Conservation (phyloP, 2,329 filamentous ascomycete species). For the Cordyceps javanica region DNA sequence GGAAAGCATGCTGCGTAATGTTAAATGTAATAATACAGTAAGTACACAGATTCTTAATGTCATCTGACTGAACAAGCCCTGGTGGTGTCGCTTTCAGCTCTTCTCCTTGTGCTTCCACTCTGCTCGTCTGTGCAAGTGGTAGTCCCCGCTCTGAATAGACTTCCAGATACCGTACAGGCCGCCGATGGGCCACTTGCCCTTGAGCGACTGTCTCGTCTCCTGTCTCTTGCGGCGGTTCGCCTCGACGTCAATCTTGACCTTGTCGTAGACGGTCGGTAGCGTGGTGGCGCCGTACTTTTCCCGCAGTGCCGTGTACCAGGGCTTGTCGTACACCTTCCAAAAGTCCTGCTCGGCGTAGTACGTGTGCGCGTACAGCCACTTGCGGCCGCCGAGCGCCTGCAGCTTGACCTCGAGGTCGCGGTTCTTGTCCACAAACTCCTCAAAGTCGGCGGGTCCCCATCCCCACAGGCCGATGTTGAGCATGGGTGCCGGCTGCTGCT, state of each 20-base stretch:
- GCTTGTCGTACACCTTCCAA: constrained; percentile 54
- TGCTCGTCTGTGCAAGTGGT: constrained; percentile 45
- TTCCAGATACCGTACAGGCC: constrained; percentile 55
- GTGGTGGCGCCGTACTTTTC: constrained; percentile 55
- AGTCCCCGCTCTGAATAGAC: constrained; percentile 52
- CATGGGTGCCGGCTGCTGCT: constrained; percentile 30
- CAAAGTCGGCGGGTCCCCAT: constrained; percentile 53
- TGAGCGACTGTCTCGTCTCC: constrained; percentile 36
- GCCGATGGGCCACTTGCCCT: constrained; percentile 47
- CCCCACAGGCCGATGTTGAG: constrained; percentile 75
- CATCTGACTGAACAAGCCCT: background rate
- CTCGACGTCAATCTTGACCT: constrained; percentile 53
- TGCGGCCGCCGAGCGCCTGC: constrained; percentile 64
- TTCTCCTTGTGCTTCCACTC: constrained; percentile 46
- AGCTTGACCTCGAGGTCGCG: constrained; percentile 65
- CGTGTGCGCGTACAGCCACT: constrained; percentile 83
- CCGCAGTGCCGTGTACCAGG: constrained; percentile 57
- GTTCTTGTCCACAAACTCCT: constrained; percentile 63
- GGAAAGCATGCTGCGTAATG: no score
- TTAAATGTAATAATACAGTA: background rate
- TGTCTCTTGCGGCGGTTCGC: constrained; percentile 34
- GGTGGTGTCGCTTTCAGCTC: background rate
- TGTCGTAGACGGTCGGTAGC: constrained; percentile 64
- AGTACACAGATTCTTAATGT: background rate
- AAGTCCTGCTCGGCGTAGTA: constrained; percentile 73